These are phyloP conservation scores for Gastrodia elata DNA, from an alignment of 106 monocot genomes.

Conservation along the genomic window DNA sequence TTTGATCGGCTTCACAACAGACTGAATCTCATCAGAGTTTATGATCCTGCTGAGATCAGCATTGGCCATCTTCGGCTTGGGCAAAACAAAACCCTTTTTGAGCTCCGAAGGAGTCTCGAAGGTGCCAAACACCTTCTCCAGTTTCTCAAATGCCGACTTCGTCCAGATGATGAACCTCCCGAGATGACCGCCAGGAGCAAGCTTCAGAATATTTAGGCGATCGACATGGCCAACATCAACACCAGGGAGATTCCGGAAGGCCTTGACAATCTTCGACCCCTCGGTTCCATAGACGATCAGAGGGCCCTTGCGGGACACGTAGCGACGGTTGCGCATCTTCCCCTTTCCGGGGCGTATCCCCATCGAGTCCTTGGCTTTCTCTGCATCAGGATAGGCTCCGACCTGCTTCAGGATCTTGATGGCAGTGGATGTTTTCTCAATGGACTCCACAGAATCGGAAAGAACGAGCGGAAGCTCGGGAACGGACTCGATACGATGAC, in stretches of 20 bases:
- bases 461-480: constrained; percentile 61
- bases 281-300: constrained; percentile 75
- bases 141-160: constrained; percentile 80
- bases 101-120: constrained; percentile 58
- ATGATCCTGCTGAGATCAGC: constrained; percentile 59
- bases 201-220: constrained; percentile 67
- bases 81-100: constrained; percentile 75
- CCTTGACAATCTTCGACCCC: constrained; percentile 71
- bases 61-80: constrained; percentile 74
- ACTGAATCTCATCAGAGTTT: constrained; percentile 75
- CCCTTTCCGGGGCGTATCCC: constrained; percentile 72
- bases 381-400: constrained; percentile 56
- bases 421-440: constrained; percentile 62
- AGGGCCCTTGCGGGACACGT: constrained; percentile 58
- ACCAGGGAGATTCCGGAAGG: constrained; percentile 83
- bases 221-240: constrained; percentile 74
- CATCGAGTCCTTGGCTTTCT: constrained; percentile 66
- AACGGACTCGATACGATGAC: constrained; percentile 49
- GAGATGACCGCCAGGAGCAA: constrained; percentile 76
- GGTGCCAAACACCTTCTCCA: constrained; percentile 62
- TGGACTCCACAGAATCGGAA: constrained; percentile 49
- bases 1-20: constrained; percentile 63
- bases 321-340: constrained; percentile 76
- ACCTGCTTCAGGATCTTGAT: constrained; percentile 66
- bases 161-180: constrained; percentile 83